Evolutionary conservation across 805 yeast genomes (phyloP), one percentile per base, ranked within the genome.

Genomic region (Priceomyces carsonii): DNA sequence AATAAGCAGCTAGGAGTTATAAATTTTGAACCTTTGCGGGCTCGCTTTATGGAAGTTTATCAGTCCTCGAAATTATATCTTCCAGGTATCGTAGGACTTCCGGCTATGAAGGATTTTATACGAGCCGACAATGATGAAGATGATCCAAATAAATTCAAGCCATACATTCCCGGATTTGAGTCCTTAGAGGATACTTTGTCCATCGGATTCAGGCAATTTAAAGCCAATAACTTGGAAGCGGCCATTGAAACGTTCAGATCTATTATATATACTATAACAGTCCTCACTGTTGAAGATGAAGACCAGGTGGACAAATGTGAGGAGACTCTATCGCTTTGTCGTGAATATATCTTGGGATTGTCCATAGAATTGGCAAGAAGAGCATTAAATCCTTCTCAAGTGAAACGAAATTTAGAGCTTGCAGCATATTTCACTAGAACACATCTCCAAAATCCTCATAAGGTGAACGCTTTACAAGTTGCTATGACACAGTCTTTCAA

Each of bases 391-490:
- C 71, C 81, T 8, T 74, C 75, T 19, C 81, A 82, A 42, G 70
- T 84, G 36, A 84, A 88, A 61, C 84, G 98, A 44, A 90, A 88
- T 61, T 73, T 93, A 55, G 98, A 93, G 62, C 70, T 93, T 47
- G 98, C 99, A 5, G 95, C 98, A 1, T 91, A 91, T 64, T 95
- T 93, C 71, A 88, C 99, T 9, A 81, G 78, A 55, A 82, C 90
- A 18, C 77, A 84, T 45, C 74, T 93, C 49, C 87, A 84, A 45
- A 81, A 85, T 22, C 82, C 84, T 6, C 99, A 93, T 62, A 78
- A 84, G 40, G 78, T 83, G 35, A 83, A 88, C 54, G 96, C 98
- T 8, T 72, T 89, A 51, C 95, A 88, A 59, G 96, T 89, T 38
- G 99, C 99, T 25, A 85, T 91, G 93, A 80, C 85, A 29, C 95